Percentiles rank a stretch among this genome's conserved stretches.
Conservation (phyloP, 345 rosid genomes). For the Ceriops tagal region DNA sequence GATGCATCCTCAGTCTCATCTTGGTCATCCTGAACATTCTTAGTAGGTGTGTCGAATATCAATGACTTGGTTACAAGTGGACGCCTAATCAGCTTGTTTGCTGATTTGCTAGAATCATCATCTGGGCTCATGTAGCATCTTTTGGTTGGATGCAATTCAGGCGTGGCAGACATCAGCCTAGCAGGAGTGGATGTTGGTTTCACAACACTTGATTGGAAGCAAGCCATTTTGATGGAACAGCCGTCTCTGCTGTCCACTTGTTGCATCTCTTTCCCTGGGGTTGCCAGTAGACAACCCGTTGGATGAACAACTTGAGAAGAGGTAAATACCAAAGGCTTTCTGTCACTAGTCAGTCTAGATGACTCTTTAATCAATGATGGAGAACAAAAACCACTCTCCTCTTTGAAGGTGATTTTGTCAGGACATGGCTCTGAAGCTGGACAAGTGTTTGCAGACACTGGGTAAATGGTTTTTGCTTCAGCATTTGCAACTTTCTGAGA, state of each 20-base stretch:
- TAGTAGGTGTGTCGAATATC: constrained; percentile 50
- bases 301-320: constrained; percentile 9
- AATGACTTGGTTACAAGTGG: constrained; percentile 51
- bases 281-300: constrained; percentile 19
- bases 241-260: constrained; percentile 9
- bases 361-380: constrained; percentile 27
- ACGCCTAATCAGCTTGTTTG: constrained; percentile 60
- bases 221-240: constrained; percentile 27
- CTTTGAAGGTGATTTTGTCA: constrained; percentile 13
- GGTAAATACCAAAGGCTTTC: neutral
- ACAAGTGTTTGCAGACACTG: constrained; percentile 7
- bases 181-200: constrained; percentile 57
- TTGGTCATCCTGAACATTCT: constrained; percentile 32
- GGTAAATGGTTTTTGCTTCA: constrained; percentile 3
- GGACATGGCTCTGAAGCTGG: constrained; percentile 13
- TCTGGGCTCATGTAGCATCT: constrained; percentile 53
- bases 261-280: constrained; percentile 41
- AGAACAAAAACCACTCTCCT: constrained; percentile 14
- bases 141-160: constrained; percentile 37
- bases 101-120: constrained; percentile 33
- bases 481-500: constrained; percentile 22
- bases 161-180: constrained; percentile 42
- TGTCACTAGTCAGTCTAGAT: constrained; percentile 10
- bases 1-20: constrained; percentile 19
- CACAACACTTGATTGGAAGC: constrained; percentile 51